Conservation (phyloP, 192 early-diverging fungal species). For the Podila epicladia region DNA sequence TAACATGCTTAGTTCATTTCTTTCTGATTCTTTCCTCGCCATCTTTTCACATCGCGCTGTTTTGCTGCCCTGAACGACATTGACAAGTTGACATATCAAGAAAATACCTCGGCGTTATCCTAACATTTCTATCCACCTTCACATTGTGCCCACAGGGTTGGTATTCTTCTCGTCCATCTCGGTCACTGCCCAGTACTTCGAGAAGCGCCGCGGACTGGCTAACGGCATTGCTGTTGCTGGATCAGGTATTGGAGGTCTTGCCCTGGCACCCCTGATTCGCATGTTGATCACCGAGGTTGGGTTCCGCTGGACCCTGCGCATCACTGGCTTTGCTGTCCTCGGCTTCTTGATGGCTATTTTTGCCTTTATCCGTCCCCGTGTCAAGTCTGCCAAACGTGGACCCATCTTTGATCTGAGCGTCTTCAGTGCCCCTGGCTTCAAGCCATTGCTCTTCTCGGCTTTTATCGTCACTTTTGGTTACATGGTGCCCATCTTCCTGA, state of each 20-base stretch:
- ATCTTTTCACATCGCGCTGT: background rate
- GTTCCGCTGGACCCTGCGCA: constrained; percentile 45
- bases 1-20: background rate
- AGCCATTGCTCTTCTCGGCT: constrained; percentile 35
- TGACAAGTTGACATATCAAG: too few relatives aligned
- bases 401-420: constrained; percentile 52
- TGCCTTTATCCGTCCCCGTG: constrained; percentile 48
- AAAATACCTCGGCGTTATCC: too few relatives aligned
- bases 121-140: too few relatives aligned
- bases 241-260: constrained; percentile 73
- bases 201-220: constrained; percentile 66
- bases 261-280: constrained; percentile 62
- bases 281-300: constrained; percentile 47
- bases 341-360: constrained; percentile 48
- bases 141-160: constrained; percentile 39
- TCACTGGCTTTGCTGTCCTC: constrained; percentile 49
- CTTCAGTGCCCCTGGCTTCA: constrained; percentile 51
- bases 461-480: constrained; percentile 57
- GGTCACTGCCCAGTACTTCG: constrained; percentile 73
- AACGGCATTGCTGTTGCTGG: constrained; percentile 76
- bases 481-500: constrained; percentile 47
- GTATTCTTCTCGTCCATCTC: constrained; percentile 71
- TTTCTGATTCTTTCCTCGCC: background rate
- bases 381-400: constrained; percentile 28
- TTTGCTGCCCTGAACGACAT: background rate